A percentile compares a stretch with the other conserved stretches of the same genome.
Evolutionary conservation across 352 stramenopile genomes (phyloP).

Genomic region (Phytophthora crassamura): DNA sequence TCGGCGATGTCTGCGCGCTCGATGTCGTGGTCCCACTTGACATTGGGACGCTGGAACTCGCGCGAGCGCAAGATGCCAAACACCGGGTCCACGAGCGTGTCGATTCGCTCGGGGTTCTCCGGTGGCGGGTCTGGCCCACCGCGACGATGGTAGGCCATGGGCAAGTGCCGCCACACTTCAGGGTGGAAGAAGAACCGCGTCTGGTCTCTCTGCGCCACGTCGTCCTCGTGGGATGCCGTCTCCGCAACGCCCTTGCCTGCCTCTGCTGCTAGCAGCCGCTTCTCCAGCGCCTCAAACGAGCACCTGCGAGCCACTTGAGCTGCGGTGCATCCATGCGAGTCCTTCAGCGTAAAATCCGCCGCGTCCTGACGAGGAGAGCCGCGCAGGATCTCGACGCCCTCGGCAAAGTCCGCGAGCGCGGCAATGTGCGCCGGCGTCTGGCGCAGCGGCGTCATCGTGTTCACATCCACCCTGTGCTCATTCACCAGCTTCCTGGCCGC

Average conservation of each 20-base stretch:
- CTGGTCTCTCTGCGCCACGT: conserved; percentile 20
- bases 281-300: conserved; percentile 43
- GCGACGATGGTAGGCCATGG: conserved; percentile 69
- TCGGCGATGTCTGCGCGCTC: conserved; percentile 82
- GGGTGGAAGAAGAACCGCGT: conserved; percentile 82
- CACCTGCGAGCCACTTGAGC: conserved; percentile 53
- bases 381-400: conserved; percentile 60
- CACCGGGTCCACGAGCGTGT: conserved; percentile 80
- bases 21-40: conserved; percentile 76
- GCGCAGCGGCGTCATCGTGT: conserved; percentile 50
- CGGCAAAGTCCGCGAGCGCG: conserved; percentile 52
- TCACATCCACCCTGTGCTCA: conserved; percentile 54
- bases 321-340: conserved; percentile 61
- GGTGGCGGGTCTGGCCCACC: conserved; percentile 80
- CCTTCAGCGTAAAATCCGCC: conserved; percentile 40
- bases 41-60: conserved; percentile 67
- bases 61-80: conserved; percentile 75
- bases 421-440: conserved; percentile 78
- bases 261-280: conserved; percentile 31
- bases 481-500: conserved; percentile 42
- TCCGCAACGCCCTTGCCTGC: conserved; percentile 5
- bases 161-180: conserved; percentile 80
- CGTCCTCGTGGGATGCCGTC: neutral
- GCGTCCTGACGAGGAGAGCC: conserved; percentile 23
- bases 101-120: conserved; percentile 91